Evolutionary conservation across 1,284 basidiomycete species (phyloP).

Genomic region (Trichosporon coremiiforme): DNA sequence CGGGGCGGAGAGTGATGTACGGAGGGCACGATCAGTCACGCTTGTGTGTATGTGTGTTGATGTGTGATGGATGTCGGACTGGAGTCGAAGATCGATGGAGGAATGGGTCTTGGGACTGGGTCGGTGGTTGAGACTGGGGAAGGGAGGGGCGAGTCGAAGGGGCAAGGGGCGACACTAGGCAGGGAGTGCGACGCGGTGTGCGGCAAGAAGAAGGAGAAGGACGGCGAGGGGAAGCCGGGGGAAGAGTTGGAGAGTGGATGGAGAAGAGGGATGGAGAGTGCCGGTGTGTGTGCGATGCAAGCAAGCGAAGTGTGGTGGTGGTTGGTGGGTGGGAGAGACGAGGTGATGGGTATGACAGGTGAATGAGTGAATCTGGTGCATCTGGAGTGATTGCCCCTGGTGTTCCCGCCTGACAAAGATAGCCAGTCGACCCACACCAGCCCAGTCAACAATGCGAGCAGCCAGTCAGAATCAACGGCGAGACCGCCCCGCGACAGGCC

Average conservation of each 20-base stretch:
- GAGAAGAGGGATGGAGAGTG: not conserved
- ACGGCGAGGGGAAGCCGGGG: not conserved
- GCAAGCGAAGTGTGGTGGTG: not conserved
- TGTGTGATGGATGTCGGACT: slow-evolving; percentile 1
- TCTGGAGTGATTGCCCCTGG: slow-evolving; percentile 14
- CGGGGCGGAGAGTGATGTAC: not conserved
- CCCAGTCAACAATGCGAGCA: not conserved
- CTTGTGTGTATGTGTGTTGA: slow-evolving; percentile 13
- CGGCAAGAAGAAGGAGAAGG: slow-evolving; percentile 2
- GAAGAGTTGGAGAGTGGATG: not conserved
- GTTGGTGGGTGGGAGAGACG: not conserved
- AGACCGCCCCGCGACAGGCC: not conserved
- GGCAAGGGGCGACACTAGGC: not conserved
- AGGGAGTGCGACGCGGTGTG: not conserved
- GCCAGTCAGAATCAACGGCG: not conserved
- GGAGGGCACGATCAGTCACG: not conserved
- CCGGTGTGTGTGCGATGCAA: too few species aligned
- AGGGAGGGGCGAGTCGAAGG: not conserved
- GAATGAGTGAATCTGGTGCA: not conserved
- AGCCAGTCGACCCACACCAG: not conserved
- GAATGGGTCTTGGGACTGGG: not conserved
- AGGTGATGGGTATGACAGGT: not conserved
- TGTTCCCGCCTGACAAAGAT: slow-evolving; percentile 16
- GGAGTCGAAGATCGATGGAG: not conserved
- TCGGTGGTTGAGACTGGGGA: not conserved